Evolutionary conservation across 768 basidiomycete genomes (phyloP).

Genomic region (Mycena maculata): DNA sequence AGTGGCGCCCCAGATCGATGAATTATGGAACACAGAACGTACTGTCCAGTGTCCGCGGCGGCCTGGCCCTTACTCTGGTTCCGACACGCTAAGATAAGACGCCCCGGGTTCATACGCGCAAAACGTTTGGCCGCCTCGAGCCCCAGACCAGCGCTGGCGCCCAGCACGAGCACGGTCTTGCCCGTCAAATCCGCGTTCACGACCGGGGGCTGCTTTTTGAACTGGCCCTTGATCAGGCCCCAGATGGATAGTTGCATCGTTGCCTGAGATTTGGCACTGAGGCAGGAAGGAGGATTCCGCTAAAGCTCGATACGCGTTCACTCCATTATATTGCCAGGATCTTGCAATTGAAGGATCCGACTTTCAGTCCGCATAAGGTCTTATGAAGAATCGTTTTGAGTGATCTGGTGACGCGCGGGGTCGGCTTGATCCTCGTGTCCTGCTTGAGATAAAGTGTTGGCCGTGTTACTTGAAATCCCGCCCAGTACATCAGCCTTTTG

Average conservation of each 20-base stretch:
- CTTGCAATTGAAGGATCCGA: no score
- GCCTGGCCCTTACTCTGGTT: constrained; percentile 19
- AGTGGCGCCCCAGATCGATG: not conserved
- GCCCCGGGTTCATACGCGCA: constrained; percentile 43
- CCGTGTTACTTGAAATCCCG: no score
- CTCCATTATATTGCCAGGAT: no score
- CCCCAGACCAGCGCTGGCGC: constrained; percentile 37
- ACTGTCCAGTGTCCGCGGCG: constrained; percentile 21
- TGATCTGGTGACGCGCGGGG: no score
- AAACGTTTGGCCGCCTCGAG: constrained; percentile 43
- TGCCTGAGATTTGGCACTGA: no score
- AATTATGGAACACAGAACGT: not conserved
- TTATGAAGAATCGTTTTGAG: no score
- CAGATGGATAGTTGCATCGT: constrained; percentile 7
- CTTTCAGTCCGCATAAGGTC: no score
- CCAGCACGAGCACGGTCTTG: constrained; percentile 30
- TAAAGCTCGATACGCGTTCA: no score
- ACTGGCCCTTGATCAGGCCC: constrained; percentile 19
- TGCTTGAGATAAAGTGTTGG: no score
- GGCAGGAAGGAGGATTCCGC: no score
- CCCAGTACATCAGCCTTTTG: no score
- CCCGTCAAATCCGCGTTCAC: constrained; percentile 32
- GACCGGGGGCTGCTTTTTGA: constrained; percentile 33
- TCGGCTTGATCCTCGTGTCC: no score
- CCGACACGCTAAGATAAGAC: constrained; percentile 48